These are phyloP conservation scores for Monilinia laxa DNA, from an alignment of 2,329 filamentous ascomycete genomes.

Conservation along the genomic window DNA sequence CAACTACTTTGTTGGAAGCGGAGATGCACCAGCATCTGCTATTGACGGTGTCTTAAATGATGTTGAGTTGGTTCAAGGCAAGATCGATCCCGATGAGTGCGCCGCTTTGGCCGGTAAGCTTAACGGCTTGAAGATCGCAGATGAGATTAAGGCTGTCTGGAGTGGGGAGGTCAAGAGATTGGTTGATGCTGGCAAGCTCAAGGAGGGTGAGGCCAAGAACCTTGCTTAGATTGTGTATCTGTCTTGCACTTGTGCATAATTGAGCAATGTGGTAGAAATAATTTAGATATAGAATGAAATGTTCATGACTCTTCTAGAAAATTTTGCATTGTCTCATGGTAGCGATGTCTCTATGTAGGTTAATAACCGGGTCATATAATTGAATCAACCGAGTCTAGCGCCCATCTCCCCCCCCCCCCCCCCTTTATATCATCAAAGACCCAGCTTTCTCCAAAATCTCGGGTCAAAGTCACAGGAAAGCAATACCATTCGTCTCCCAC, in stretches of 20 bases:
- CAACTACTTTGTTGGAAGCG: constrained; percentile 82
- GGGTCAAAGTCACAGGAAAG: not conserved
- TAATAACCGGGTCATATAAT: too few relatives aligned
- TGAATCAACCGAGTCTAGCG: not conserved
- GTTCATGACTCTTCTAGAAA: constrained; percentile 2
- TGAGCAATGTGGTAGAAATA: not conserved
- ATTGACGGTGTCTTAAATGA: constrained; percentile 83
- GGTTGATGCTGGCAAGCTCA: constrained; percentile 78
- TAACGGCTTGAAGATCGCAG: constrained; percentile 72
- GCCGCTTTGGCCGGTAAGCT: constrained; percentile 80
- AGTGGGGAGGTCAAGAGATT: constrained; percentile 74
- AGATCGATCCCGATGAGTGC: constrained; percentile 89
- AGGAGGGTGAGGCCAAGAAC: constrained; percentile 76
- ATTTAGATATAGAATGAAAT: constrained; percentile 18
- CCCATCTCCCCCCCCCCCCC: not conserved
- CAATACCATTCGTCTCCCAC: not conserved
- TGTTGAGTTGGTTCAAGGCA: constrained; percentile 81
- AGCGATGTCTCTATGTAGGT: not conserved
- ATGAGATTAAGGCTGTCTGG: constrained; percentile 85
- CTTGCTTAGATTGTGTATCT: constrained; percentile 42
- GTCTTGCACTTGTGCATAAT: constrained; percentile 14
- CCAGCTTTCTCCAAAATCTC: not conserved
- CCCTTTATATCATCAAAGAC: not conserved
- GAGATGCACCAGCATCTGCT: constrained; percentile 69
- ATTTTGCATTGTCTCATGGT: not conserved